phyloP scores from a whole-genome alignment of 1,284 basidiomycete species.

The Psilocybe mexicana region DNA sequence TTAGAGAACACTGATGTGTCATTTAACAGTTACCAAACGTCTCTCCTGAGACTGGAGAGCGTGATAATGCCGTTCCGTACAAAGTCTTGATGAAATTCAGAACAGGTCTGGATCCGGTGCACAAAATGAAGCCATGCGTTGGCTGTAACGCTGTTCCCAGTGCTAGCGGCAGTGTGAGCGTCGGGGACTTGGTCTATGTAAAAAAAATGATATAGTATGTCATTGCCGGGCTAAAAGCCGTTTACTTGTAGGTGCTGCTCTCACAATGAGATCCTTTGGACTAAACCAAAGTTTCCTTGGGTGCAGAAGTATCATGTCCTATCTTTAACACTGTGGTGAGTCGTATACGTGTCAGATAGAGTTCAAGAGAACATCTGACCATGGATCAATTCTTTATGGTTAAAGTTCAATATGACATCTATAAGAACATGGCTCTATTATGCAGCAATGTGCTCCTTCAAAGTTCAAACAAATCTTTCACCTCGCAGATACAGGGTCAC shows the following conservation, averaged over 20 bases:
- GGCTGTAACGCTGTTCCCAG: conserved; percentile 60
- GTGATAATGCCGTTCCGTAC: conserved; percentile 73
- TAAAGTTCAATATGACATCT: too few species aligned
- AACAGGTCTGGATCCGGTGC: conserved; percentile 48
- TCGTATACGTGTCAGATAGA: too few species aligned
- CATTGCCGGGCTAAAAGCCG: background rate
- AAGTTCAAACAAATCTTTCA: too few species aligned
- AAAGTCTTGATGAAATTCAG: conserved; percentile 73
- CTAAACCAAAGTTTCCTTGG: background rate
- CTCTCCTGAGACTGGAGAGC: conserved; percentile 57
- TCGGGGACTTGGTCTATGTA: conserved; percentile 60
- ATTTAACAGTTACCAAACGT: conserved; percentile 67
- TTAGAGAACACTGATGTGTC: background rate
- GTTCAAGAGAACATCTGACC: too few species aligned
- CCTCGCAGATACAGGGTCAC: too few species aligned
- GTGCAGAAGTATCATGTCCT: too few species aligned
- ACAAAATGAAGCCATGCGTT: conserved; percentile 56
- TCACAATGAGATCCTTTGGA: background rate
- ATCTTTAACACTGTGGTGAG: too few species aligned
- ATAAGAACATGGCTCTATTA: too few species aligned
- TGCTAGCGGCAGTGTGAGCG: conserved; percentile 48
- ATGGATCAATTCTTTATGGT: too few species aligned
- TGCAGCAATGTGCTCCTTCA: too few species aligned
- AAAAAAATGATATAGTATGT: conserved; percentile 32
- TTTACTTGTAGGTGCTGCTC: background rate